These are phyloP conservation scores for Globisporangium ultimum DNA, from an alignment of 352 stramenopile genomes.

Conservation along the genomic window DNA sequence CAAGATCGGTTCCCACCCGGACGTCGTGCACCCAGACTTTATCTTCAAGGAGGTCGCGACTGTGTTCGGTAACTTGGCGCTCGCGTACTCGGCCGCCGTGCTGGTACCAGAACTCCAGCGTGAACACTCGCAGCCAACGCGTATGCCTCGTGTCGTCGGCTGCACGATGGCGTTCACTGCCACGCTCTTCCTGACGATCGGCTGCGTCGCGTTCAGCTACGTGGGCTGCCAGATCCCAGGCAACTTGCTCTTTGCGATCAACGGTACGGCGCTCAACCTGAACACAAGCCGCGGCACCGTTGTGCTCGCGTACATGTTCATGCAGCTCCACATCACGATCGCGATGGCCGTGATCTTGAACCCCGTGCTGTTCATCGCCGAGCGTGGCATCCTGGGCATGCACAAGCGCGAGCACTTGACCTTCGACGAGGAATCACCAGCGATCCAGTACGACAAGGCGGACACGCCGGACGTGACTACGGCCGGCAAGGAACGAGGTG, in stretches of 20 bases:
- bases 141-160: conserved; percentile 51
- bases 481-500: neutral
- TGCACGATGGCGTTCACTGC: conserved; percentile 46
- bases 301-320: conserved; percentile 55
- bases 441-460: conserved; percentile 7
- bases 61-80: conserved; percentile 56
- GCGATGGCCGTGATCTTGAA: conserved; percentile 57
- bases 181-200: conserved; percentile 53
- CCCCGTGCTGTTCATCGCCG: conserved; percentile 52
- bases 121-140: conserved; percentile 55
- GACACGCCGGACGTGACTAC: neutral
- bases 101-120: conserved; percentile 58
- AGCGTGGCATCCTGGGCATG: conserved; percentile 54
- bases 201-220: conserved; percentile 30
- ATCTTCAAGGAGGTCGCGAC: conserved; percentile 44
- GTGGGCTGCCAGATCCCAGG: conserved; percentile 63
- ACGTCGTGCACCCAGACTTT: conserved; percentile 33
- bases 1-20: conserved; percentile 39
- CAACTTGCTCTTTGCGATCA: conserved; percentile 62
- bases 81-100: conserved; percentile 56
- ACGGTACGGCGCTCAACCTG: conserved; percentile 36
- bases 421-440: conserved; percentile 13
- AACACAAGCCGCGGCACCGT: conserved; percentile 41
- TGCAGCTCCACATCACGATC: conserved; percentile 66
- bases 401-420: conserved; percentile 35